Base-by-base conservation (phyloP, 805 yeast genomes). In the Lipomyces japonicus region DNA sequence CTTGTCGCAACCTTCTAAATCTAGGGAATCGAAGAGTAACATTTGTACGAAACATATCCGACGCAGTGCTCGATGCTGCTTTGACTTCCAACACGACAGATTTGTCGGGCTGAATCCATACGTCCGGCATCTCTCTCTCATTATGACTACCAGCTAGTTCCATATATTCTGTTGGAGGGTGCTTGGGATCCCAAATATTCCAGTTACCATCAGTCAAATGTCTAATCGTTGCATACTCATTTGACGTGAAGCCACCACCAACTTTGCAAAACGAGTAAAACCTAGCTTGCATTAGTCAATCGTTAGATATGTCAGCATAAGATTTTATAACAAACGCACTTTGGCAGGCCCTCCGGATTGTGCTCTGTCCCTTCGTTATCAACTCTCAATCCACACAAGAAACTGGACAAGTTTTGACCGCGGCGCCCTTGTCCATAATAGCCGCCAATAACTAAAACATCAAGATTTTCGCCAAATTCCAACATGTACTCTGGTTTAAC, bases 401-500 rank as follows among this genome's bases (percentile, higher is more conserved):
- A 86, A 9, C 87, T 75, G 23, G 81, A 75, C 18, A 68, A 45
- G 12, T 47, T 46, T 25, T 61, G 53, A 2, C 63, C 64, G 2
- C 70, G 59, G 35, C 70, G 72, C 42, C 91, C 91, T 21, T 77
- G 74, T 0, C 87, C 88, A 16, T 81, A 80, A 48, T 78, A 81
- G 48, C 81, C 83, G 0, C 97, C 98, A 50, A 90, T 81, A 0
- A 91, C 77, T 2, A 81, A 71, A 42, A 89, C 65, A 65, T 91
- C 97, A 54, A 89, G 71, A 61, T 86, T 85, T 26, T 89, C 95
- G 7, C 96, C 96, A 65, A 85, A 84, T 51, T 84, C 87, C 48
- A 81, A 84, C 46, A 89, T 70, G 63, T 89, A 90, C 59, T 90
- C 96, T 0, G 97, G 97, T 65, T 91, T 91, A 1, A 91, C 77